phyloP scores from a whole-genome alignment of 2,329 filamentous ascomycete species.

The Exophiala sp. region DNA sequence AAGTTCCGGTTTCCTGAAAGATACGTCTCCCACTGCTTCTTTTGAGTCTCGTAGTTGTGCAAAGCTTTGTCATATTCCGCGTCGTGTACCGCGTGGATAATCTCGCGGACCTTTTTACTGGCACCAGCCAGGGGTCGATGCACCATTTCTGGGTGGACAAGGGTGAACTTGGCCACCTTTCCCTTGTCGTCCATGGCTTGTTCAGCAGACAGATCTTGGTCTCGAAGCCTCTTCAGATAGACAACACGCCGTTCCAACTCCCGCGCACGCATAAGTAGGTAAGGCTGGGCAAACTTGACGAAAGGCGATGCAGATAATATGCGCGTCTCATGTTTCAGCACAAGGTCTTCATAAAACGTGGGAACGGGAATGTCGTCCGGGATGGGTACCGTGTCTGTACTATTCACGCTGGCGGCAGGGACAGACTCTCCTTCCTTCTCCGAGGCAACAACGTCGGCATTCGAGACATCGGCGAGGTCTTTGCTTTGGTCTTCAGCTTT shows the following conservation, averaged over 20 bases:
- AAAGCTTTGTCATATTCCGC: constrained; percentile 94
- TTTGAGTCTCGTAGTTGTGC: constrained; percentile 90
- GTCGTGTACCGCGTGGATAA: constrained; percentile 89
- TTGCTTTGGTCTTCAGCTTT: constrained; percentile 16
- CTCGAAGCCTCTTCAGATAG: constrained; percentile 74
- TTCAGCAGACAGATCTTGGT: constrained; percentile 51
- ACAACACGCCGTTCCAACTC: constrained; percentile 81
- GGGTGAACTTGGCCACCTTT: constrained; percentile 68
- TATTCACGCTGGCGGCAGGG: constrained; percentile 28
- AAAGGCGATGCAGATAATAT: constrained; percentile 93
- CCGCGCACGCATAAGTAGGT: constrained; percentile 83
- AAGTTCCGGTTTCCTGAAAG: constrained; percentile 80
- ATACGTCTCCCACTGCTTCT: constrained; percentile 92
- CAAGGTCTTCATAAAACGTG: constrained; percentile 91
- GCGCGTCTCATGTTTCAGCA: constrained; percentile 86
- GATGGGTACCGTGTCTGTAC: constrained; percentile 51
- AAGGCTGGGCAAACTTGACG: constrained; percentile 89
- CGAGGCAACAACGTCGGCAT: constrained; percentile 16
- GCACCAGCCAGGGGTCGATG: constrained; percentile 73
- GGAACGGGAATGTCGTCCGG: constrained; percentile 78
- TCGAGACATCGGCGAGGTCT: constrained; percentile 11
- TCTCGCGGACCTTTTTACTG: constrained; percentile 82
- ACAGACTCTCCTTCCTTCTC: constrained; percentile 15
- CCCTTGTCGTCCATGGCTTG: constrained; percentile 54
- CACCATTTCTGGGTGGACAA: constrained; percentile 94